Conservation (phyloP, 2,329 filamentous ascomycete species). For the Leptographium wingfieldii region DNA sequence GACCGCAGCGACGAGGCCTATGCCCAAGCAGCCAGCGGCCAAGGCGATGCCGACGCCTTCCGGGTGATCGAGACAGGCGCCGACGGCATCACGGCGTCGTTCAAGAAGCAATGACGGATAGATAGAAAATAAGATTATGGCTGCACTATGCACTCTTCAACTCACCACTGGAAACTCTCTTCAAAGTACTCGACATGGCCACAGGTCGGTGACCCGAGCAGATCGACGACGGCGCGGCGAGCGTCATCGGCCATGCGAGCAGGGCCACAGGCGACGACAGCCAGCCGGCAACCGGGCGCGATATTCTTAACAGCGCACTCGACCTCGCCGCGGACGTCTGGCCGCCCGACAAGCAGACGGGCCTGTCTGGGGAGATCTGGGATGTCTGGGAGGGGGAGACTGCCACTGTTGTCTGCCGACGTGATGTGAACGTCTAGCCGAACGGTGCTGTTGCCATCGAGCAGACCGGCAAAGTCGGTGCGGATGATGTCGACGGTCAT, state of each 20-base stretch:
- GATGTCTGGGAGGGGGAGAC: neutral
- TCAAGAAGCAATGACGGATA: neutral
- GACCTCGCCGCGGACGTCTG: constrained; percentile 18
- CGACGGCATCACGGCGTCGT: constrained; percentile 30
- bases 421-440: constrained; percentile 10
- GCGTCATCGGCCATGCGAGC: constrained; percentile 11
- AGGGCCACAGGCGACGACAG: constrained; percentile 12
- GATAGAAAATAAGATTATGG: too few species aligned
- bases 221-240: constrained; percentile 5
- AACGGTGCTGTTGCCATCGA: constrained; percentile 2
- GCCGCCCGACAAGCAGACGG: constrained; percentile 10
- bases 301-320: constrained; percentile 13
- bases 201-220: neutral
- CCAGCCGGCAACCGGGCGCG: constrained; percentile 7
- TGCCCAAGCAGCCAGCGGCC: constrained; percentile 61
- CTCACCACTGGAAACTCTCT: constrained; percentile 13
- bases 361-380: constrained; percentile 10
- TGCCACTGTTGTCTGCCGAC: neutral
- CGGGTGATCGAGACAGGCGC: constrained; percentile 66
- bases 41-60: constrained; percentile 60
- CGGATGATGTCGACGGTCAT: constrained; percentile 8
- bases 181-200: constrained; percentile 11
- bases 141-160: too few species aligned
- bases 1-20: constrained; percentile 58
- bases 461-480: neutral